Base-by-base conservation (phyloP, 768 basidiomycete genomes). In the Leccinum disarticulatum region DNA sequence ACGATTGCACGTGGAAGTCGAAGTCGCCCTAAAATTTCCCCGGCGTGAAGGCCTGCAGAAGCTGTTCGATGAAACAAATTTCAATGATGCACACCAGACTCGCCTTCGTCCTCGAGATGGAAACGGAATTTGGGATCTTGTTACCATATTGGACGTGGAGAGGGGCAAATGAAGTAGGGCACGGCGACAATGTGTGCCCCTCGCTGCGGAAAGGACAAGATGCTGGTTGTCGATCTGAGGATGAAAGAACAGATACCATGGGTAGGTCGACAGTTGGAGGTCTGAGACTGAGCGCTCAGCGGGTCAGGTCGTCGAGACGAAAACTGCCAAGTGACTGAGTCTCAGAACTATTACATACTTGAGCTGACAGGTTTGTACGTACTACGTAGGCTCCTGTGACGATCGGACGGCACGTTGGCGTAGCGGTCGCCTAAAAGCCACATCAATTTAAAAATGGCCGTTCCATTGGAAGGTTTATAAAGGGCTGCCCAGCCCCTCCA, bases 341-440 rank as follows among this genome's bases (percentile, higher is more conserved):
- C 43, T 55, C 61, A 56, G 56, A 43, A 33, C 30, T 54, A 69
- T 69, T 69, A 69, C 68, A 66, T 69, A 70, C 64, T n/a, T 54
- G 54, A 58, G 35, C 25, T 22, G 9, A 17, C 61, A 28, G 50
- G 61, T 56, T 57, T 58, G 68, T 69, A 69, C 68, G 68, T 69
- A 70, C 69, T 69, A 69, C 68, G 68, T 69, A 70, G 43, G 51
- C 50, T 49, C 47, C 56, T 68, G 60, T 66, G 69, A 70, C 68
- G 66, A 69, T 69, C 69, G 66, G 55, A 57, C 15, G 55, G 22
- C 65, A 65, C 48, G 62, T 59, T 60, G 59, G 41, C 9, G 43
- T 46, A 25, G 25, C 25, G 58, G 63, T 70, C 66, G 64, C 64
- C 38, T 66, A 66, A 68, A 63, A 27, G 50, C 68, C 59, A 57